Percentiles rank a stretch among this genome's conserved stretches.
Evolutionary conservation across 2,329 filamentous ascomycete genomes (phyloP).

Genomic region (Cladophialophora immunda): DNA sequence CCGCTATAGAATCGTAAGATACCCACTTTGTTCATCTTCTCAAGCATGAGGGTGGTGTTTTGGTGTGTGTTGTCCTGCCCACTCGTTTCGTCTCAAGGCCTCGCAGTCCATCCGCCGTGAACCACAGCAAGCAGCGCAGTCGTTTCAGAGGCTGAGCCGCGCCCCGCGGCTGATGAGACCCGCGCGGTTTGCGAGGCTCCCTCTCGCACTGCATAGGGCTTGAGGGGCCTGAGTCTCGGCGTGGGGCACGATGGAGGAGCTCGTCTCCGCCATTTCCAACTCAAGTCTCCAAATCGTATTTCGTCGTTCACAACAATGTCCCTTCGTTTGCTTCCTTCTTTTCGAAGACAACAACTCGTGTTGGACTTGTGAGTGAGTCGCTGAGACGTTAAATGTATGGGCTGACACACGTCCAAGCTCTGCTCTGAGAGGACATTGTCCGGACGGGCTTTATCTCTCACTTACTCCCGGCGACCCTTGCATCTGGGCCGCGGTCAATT

Average conservation of each 20-base stretch:
- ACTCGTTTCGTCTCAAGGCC: not conserved
- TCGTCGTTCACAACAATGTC: conserved; percentile 28
- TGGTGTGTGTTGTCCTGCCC: not conserved
- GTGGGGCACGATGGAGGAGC: conserved; percentile 15
- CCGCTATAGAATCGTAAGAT: not conserved
- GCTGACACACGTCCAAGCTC: conserved; percentile 62
- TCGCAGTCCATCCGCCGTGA: not conserved
- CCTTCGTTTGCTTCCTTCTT: conserved; percentile 49
- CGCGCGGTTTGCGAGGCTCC: not conserved
- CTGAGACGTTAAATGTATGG: conserved; percentile 19
- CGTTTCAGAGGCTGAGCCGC: not conserved
- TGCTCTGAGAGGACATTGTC: conserved; percentile 81
- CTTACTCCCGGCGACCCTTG: conserved; percentile 81
- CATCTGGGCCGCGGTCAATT: conserved; percentile 90
- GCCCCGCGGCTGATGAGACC: not conserved
- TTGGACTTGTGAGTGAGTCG: conserved; percentile 76
- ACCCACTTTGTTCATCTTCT: not conserved
- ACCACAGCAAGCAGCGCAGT: not conserved
- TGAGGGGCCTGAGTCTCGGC: conserved; percentile 13
- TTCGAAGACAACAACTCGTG: conserved; percentile 78
- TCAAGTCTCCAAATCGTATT: conserved; percentile 21
- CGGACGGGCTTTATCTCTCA: conserved; percentile 85
- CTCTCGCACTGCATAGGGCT: not conserved
- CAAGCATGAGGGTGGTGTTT: not conserved
- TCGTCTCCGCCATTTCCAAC: conserved; percentile 11